A percentile compares a stretch with the other conserved stretches of the same genome.
These are phyloP conservation scores for Colletotrichum gloeosporioides DNA, from an alignment of 2,329 filamentous ascomycete species.

Conservation along the genomic window DNA sequence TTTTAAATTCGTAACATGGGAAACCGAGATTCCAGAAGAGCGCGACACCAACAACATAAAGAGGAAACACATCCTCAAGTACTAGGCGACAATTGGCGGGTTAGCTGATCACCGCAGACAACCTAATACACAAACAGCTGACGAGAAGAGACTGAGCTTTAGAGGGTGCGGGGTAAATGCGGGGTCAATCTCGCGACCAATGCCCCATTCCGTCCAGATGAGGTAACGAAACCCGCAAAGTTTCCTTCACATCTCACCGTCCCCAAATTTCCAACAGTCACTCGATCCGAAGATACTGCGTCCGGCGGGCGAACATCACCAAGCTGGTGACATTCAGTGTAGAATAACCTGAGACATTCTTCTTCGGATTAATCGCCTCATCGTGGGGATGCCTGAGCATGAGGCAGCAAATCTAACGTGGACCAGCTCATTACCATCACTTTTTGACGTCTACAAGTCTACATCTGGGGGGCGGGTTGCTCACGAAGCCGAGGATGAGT, in stretches of 20 bases:
- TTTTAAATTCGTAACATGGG: background rate
- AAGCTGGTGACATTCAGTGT: rapidly evolving
- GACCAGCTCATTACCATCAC: background rate
- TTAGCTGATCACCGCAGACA: too few relatives aligned
- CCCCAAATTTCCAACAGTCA: background rate
- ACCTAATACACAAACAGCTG: background rate
- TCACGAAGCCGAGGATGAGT: background rate
- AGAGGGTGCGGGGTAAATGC: background rate
- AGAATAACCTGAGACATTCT: background rate
- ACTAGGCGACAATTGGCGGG: background rate
- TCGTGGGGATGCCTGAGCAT: background rate
- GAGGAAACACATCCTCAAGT: background rate
- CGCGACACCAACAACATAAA: background rate
- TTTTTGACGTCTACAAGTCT: background rate
- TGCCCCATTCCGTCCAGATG: background rate
- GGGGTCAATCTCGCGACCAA: background rate
- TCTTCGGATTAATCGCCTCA: background rate
- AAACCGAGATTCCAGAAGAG: background rate
- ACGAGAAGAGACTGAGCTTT: background rate
- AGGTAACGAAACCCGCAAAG: background rate
- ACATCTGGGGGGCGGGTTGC: background rate
- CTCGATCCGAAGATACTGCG: background rate
- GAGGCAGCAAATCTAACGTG: background rate
- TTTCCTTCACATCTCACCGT: background rate
- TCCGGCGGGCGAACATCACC: background rate